These are phyloP conservation scores for Tulasnella calospora DNA, from an alignment of 768 basidiomycete species.

Conservation along the genomic window DNA sequence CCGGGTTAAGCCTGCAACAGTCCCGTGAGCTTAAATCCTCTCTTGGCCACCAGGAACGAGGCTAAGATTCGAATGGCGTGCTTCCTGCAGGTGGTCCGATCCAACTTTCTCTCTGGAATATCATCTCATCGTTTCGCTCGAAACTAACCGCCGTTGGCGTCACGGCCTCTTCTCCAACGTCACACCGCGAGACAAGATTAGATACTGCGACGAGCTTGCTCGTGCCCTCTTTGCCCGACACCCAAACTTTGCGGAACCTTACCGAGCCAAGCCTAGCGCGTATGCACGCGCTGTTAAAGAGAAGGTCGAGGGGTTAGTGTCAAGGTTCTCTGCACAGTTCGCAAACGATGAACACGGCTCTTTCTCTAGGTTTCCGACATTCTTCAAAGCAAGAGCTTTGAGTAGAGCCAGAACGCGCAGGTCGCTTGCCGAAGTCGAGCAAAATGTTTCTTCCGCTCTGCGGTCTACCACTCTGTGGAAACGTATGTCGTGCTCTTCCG, in stretches of 20 bases:
- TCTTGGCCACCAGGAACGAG: not conserved
- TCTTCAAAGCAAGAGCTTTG: not conserved
- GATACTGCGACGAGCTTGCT: slow-evolving; percentile 28
- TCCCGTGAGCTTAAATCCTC: not conserved
- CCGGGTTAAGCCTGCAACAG: slow-evolving; percentile 9
- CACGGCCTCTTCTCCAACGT: slow-evolving; percentile 18
- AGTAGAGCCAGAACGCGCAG: slow-evolving; percentile 11
- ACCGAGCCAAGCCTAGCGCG: slow-evolving; percentile 13
- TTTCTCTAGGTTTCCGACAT: not conserved
- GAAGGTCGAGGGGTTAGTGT: slow-evolving; percentile 22
- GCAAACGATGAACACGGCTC: not conserved
- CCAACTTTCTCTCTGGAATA: slow-evolving; percentile 10
- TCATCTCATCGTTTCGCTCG: slow-evolving; percentile 20
- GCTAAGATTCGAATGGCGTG: not conserved
- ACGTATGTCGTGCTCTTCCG: not conserved
- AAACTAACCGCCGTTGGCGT: slow-evolving; percentile 24
- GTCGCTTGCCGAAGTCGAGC: not conserved
- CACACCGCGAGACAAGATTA: slow-evolving; percentile 4
- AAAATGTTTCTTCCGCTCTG: not conserved
- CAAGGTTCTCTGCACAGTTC: not conserved
- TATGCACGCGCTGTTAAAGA: slow-evolving; percentile 26
- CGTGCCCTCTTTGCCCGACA: slow-evolving; percentile 23
- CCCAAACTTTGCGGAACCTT: slow-evolving; percentile 12
- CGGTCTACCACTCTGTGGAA: not conserved
- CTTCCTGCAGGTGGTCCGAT: slow-evolving; percentile 18